Conservation (phyloP, 2,329 filamentous ascomycete species). For the Clonostachys byssicola region DNA sequence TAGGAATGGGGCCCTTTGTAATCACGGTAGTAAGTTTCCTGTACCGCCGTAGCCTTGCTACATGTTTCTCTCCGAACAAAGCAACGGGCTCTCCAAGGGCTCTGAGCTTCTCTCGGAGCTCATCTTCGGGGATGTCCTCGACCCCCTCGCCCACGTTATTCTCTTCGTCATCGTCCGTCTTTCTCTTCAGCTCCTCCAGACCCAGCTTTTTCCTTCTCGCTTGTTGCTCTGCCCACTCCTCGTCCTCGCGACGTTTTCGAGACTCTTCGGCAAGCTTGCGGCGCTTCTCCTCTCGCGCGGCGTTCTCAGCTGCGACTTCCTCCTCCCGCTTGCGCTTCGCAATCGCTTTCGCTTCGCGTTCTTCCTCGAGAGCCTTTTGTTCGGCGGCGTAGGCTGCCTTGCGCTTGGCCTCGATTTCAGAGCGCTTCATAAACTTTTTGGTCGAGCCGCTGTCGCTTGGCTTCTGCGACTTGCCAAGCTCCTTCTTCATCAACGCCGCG, state of each 20-base stretch:
- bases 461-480: slow-evolving; percentile 78
- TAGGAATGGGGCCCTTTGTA: slow-evolving; percentile 79
- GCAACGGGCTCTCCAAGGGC: slow-evolving; percentile 67
- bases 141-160: slow-evolving; percentile 35
- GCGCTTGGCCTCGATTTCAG: slow-evolving; percentile 80
- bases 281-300: slow-evolving; percentile 76
- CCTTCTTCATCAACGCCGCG: slow-evolving; percentile 85
- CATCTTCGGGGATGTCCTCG: slow-evolving; percentile 67
- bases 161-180: slow-evolving; percentile 32
- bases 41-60: slow-evolving; percentile 66
- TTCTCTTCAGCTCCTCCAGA: slow-evolving; percentile 62
- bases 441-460: slow-evolving; percentile 36
- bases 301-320: slow-evolving; percentile 68
- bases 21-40: slow-evolving; percentile 58
- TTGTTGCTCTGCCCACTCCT: slow-evolving; percentile 70
- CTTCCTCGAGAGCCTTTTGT: slow-evolving; percentile 68
- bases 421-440: slow-evolving; percentile 81
- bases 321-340: slow-evolving; percentile 90
- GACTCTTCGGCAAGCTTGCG: slow-evolving; percentile 78
- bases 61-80: slow-evolving; percentile 80
- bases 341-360: slow-evolving; percentile 63
- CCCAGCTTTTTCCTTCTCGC: slow-evolving; percentile 72
- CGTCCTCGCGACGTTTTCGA: slow-evolving; percentile 61
- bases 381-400: slow-evolving; percentile 77
- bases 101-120: slow-evolving; percentile 65